phyloP scores from a whole-genome alignment of 1,284 basidiomycete genomes.

The Moniliella sp. region DNA sequence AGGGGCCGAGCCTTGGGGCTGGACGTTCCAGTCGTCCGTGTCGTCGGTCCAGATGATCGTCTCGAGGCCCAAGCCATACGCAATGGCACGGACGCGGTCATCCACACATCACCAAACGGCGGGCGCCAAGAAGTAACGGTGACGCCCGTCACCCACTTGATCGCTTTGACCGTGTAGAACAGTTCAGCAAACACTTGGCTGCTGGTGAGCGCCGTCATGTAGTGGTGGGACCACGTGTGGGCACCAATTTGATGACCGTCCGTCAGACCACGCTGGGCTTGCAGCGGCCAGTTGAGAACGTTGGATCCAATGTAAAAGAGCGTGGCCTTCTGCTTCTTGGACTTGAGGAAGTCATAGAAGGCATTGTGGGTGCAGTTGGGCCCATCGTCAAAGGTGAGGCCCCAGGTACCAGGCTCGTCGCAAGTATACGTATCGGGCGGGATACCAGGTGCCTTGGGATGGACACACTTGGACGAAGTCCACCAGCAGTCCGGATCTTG shows the following conservation, averaged over 20 bases:
- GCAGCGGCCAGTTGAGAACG: slow-evolving; percentile 40
- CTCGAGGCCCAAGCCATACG: slow-evolving; percentile 21
- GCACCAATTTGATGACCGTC: slow-evolving; percentile 37
- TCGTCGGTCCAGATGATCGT: slow-evolving; percentile 33
- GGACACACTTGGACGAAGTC: slow-evolving; percentile 18
- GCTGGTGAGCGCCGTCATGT: slow-evolving; percentile 59
- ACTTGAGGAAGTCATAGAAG: slow-evolving; percentile 38
- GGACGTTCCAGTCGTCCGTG: slow-evolving; percentile 28
- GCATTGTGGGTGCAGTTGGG: slow-evolving; percentile 39
- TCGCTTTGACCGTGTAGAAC: slow-evolving; percentile 67
- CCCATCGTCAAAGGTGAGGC: slow-evolving; percentile 39
- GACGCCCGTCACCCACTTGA: slow-evolving; percentile 39
- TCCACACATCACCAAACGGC: slow-evolving; percentile 32
- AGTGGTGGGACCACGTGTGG: slow-evolving; percentile 40
- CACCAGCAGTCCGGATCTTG: slow-evolving; percentile 30
- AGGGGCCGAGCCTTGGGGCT: too few species aligned
- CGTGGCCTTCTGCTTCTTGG: slow-evolving; percentile 39
- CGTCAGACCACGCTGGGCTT: slow-evolving; percentile 38
- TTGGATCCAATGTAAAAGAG: slow-evolving; percentile 39
- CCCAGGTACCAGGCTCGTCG: slow-evolving; percentile 40
- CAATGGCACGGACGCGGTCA: slow-evolving; percentile 29
- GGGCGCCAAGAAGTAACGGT: slow-evolving; percentile 35
- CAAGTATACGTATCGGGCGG: slow-evolving; percentile 34
- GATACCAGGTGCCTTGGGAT: slow-evolving; percentile 24
- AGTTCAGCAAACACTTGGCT: slow-evolving; percentile 76